Evolutionary conservation across 2,329 filamentous ascomycete genomes (phyloP).

Genomic region (Talaromyces atroroseus): DNA sequence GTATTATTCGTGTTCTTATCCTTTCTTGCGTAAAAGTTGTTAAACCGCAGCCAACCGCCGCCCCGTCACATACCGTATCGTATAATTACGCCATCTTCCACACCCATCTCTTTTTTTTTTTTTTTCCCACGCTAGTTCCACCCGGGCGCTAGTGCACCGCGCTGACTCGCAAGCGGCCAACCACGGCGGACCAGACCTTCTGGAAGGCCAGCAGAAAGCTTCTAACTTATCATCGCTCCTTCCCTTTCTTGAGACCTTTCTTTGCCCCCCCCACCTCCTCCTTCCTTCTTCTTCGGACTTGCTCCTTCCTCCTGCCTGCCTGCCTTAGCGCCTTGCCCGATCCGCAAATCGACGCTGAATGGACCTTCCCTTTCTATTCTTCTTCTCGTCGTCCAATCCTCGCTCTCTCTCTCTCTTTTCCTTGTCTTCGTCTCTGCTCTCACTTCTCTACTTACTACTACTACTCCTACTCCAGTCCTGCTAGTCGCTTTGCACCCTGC

Average conservation of each 20-base stretch:
- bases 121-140: not conserved
- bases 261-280: not conserved
- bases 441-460: not conserved
- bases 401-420: not conserved
- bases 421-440: not conserved
- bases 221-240: not conserved
- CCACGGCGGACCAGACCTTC: constrained; percentile 16
- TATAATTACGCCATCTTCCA: not conserved
- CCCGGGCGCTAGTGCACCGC: no score
- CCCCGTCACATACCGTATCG: no score
- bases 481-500: not conserved
- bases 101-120: no score
- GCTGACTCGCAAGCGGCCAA: not conserved
- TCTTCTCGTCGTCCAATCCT: not conserved
- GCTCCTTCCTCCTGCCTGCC: not conserved
- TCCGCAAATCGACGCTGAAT: not conserved
- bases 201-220: constrained; percentile 17
- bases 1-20: no score
- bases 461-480: not conserved
- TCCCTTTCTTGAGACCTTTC: not conserved
- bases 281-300: not conserved
- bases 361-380: not conserved
- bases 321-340: not conserved
- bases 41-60: no score
- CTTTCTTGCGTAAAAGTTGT: no score